A percentile compares a stretch with the other conserved stretches of the same genome.
These are phyloP conservation scores for Psophocarpus tetragonolobus DNA, from an alignment of 306 rosid genomes.

Conservation along the genomic window DNA sequence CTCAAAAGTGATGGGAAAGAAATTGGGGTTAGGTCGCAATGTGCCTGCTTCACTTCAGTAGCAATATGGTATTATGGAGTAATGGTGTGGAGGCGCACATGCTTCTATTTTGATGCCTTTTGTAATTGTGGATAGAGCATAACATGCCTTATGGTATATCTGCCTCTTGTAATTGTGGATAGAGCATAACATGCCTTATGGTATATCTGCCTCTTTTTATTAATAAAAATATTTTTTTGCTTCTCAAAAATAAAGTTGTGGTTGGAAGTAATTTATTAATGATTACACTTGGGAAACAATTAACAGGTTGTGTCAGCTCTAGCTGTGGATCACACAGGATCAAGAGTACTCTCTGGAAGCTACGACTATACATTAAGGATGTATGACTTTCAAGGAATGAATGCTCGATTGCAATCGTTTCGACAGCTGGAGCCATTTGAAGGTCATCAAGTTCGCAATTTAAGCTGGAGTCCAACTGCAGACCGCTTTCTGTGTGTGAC, in stretches of 20 bases:
- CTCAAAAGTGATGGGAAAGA: not conserved
- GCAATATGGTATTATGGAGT: too few relatives aligned
- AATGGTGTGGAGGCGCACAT: too few relatives aligned
- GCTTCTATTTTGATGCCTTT: too few relatives aligned
- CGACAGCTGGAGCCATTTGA: constrained; percentile 91
- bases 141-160: too few relatives aligned
- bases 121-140: too few relatives aligned
- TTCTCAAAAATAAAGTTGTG: too few relatives aligned
- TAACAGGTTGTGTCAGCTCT: constrained; percentile 86
- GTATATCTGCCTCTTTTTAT: too few relatives aligned
- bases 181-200: too few relatives aligned
- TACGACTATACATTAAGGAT: constrained; percentile 83
- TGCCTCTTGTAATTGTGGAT: too few relatives aligned
- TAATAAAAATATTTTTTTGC: too few relatives aligned
- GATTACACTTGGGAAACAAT: constrained; percentile 10
- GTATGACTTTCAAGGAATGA: constrained; percentile 99
- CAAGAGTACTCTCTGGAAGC: constrained; percentile 91
- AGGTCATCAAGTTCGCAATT: constrained; percentile 92
- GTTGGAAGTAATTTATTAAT: not conserved
- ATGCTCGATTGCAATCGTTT: constrained; percentile 80
- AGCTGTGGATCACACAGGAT: constrained; percentile 93
- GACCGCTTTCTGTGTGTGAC: constrained; percentile 92
- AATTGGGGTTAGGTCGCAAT: too few relatives aligned
- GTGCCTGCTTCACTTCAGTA: too few relatives aligned
- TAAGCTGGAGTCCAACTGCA: constrained; percentile 94